Evolutionary conservation across 257 asterid species (phyloP), one percentile per base, ranked within the genome.

Genomic region (Rauvolfia tetraphylla): DNA sequence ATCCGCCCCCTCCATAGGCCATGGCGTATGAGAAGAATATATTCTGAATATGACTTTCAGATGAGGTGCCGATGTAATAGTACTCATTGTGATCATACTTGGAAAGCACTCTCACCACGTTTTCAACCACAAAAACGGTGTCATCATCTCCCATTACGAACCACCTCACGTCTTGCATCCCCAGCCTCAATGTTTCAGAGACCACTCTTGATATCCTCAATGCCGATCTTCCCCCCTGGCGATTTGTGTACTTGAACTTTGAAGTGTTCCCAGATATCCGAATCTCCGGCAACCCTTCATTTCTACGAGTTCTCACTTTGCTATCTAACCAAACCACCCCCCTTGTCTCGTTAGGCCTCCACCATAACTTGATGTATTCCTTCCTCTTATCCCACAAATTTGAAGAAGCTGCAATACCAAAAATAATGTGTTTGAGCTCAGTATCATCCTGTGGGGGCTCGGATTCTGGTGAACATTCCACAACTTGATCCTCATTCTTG

Each of bases 1-100:
- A 91, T 4, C 98, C 98, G 4, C 97, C 98, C 33, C 98, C 98
- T 25, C 98, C 98, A 72, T 81, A 93, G 18, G 96, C 98, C 98
- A 93, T 93, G 0, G 81, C 78, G 66, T 89, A 90, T 0, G 98
- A 91, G 79, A 91, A 91, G 54, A 87, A 86, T 23, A 93, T 91
- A 36, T 93, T 91, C 84, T 91, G 97, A 67, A 91, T 86, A 74
- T 91, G 97, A 53, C 95, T 90, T 73, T 93, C 98, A 0, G 96
- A 90, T 9, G 89, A 85, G 42, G 96, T 86, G 14, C 98, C 98
- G 10, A 93, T 93, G 42, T 93, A 93, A 75, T 90, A 91, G 36
- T 59, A 80, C 83, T 91, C 81, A 72, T 82, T 85, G 73, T 91
- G 96, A 63, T 93, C 97, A 74, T 93, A 93, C 59, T 91, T 88